A percentile compares a stretch with the other conserved stretches of the same genome.
Conservation (phyloP, 1,139 yeast genomes). For the Yamadazyma jaroonii region DNA sequence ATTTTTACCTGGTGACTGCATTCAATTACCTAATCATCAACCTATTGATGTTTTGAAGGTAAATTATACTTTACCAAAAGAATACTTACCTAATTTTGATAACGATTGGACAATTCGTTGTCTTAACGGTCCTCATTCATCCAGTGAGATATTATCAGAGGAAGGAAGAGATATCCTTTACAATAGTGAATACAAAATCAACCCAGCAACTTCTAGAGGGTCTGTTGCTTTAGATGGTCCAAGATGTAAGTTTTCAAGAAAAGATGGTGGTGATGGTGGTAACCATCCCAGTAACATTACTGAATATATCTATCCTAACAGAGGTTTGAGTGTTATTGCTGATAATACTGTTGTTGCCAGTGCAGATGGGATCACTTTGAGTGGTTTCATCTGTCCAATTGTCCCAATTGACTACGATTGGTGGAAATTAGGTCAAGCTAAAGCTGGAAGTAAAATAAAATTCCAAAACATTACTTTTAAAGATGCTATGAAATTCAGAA, state of each 20-base stretch:
- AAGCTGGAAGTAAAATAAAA: conserved; percentile 18
- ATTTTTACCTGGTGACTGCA: conserved; percentile 7
- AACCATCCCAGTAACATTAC: conserved; percentile 7
- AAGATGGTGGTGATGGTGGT: conserved; percentile 9
- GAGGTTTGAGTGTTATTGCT: conserved; percentile 8
- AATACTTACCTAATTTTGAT: not conserved
- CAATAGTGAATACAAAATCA: conserved; percentile 5
- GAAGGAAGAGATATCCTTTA: conserved; percentile 5
- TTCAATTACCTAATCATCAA: conserved; percentile 1
- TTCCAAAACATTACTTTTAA: conserved; percentile 21
- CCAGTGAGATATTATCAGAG: conserved; percentile 4
- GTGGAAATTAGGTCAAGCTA: conserved; percentile 34
- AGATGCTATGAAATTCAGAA: conserved; percentile 20
- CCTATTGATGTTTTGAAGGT: not conserved
- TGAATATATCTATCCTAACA: conserved; percentile 7
- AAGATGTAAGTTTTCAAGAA: conserved; percentile 5
- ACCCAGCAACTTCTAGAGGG: conserved; percentile 6
- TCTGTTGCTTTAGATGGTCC: conserved; percentile 8
- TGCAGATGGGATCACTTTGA: conserved; percentile 28
- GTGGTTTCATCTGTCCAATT: conserved; percentile 27
- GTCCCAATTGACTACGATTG: conserved; percentile 26
- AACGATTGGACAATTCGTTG: conserved; percentile 5
- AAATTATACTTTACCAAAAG: conserved; percentile 1
- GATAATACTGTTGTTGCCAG: conserved; percentile 8
- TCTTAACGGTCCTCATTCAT: conserved; percentile 7